Conservation (phyloP, 1,284 basidiomycete species). For the Moniliella sp. region DNA sequence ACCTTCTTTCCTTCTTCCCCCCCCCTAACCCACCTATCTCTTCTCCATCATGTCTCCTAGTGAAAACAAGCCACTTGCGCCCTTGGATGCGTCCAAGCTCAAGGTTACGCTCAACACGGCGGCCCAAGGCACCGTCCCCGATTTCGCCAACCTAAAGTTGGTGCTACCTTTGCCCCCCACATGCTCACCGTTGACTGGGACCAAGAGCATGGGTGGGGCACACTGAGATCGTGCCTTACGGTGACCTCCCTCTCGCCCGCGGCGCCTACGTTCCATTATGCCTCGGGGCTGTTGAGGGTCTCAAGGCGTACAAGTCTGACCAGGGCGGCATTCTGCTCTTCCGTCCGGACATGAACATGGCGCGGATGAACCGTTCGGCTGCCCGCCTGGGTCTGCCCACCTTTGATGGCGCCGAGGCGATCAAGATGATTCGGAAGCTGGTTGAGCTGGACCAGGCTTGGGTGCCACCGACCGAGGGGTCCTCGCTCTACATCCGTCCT, state of each 20-base stretch:
- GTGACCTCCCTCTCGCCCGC: constrained; percentile 60
- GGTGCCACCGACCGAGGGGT: constrained; percentile 71
- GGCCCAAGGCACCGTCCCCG: constrained; percentile 5
- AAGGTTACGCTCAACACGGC: too few relatives aligned
- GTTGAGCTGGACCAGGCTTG: constrained; percentile 64
- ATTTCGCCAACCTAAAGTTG: constrained; percentile 36
- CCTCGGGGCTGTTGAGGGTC: constrained; percentile 71
- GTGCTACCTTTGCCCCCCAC: constrained; percentile 55
- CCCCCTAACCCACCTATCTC: too few relatives aligned
- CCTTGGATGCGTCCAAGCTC: neutral
- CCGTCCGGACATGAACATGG: constrained; percentile 94
- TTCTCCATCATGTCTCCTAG: too few relatives aligned
- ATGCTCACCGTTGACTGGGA: constrained; percentile 74
- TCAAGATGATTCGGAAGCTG: constrained; percentile 70
- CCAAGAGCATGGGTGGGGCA: constrained; percentile 52
- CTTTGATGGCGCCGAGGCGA: constrained; percentile 58
- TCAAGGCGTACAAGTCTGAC: constrained; percentile 66
- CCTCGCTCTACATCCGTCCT: constrained; percentile 68
- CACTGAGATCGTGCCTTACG: too few relatives aligned
- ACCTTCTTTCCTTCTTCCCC: too few relatives aligned
- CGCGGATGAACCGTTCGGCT: constrained; percentile 51
- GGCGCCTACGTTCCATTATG: constrained; percentile 77
- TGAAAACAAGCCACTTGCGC: too few relatives aligned
- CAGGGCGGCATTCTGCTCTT: constrained; percentile 51
- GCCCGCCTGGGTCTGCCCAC: constrained; percentile 35